Evolutionary conservation across 306 rosid genomes (phyloP), one percentile per base, ranked within the genome.

Genomic region (Vigna nakashimae): DNA sequence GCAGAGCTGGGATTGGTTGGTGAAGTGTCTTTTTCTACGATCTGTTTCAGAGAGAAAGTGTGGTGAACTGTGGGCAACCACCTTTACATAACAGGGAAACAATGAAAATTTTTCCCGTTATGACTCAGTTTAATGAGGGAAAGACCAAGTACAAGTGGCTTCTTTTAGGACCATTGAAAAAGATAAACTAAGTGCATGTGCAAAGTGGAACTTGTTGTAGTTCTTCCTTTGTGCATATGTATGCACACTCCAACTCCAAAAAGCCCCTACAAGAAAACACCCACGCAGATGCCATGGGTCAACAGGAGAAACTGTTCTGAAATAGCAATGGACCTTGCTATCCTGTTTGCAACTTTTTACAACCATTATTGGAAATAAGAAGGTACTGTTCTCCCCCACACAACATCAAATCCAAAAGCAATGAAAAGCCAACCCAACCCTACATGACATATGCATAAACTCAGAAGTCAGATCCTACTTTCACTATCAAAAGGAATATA

Each of bases 231-330:
- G 28, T 26, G 28, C 28, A 26, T 26, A 26, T 26, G 28, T 65
- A 36, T 46, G 20, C 74, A 76, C n/a, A 40, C 20, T 50, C 62
- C 84, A 71, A 80, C 50, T 65, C 38, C 60, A 58, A 64, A 74
- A 82, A 83, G 48, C 75, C 83, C 86, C 88, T 74, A 80, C 83
- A 85, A 48, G 93, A 84, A 78, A 85, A 88, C 89, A 88, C 85
- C 67, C 71, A 78, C 51, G 15, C 76, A 78, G 82, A 81, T 86
- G 68, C 74, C 64, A 69, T 62, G 68, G 60, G 57, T 68, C 70
- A 69, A 80, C 76, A 85, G 51, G 24, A 51, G 73, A 79, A 82
- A 78, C 86, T 78, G 65, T 45, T 76, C 62, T 69, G 43, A 79
- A 79, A 83, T 78, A 79, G 85, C 68, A 60, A 73, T 46, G 86